Evolutionary conservation across 495 filamentous ascomycete species (phyloP).

Genomic region (Darksidea phi): DNA sequence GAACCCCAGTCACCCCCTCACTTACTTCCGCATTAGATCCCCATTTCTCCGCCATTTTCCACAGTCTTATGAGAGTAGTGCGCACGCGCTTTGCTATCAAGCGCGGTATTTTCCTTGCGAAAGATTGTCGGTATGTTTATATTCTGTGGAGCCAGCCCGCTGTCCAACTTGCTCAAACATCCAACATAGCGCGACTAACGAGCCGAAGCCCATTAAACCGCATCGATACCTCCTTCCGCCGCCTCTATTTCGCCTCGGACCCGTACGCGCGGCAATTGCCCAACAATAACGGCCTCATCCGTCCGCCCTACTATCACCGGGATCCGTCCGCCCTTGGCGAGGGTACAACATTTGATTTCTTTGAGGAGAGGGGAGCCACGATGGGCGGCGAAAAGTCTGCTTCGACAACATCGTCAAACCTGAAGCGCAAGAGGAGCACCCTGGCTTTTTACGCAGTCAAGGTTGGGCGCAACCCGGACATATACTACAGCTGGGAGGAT

Average conservation of each 20-base stretch:
- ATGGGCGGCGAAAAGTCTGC: constrained; percentile 23
- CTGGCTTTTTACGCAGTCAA: constrained; percentile 88
- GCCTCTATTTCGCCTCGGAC: not conserved
- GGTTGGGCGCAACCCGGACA: constrained; percentile 70
- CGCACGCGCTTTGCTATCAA: constrained; percentile 4
- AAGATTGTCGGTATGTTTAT: constrained; percentile 2
- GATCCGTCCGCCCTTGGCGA: not conserved
- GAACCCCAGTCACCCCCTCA: constrained; percentile 3
- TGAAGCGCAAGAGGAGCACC: constrained; percentile 63
- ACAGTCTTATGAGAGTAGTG: constrained; percentile 2
- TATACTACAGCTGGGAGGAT: constrained; percentile 82
- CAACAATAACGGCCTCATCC: no score
- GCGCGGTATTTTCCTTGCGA: not conserved
- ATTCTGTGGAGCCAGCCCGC: not conserved
- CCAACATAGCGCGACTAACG: no score
- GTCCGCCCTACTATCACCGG: not conserved
- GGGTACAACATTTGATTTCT: not conserved
- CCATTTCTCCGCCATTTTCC: not conserved
- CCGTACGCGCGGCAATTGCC: no score
- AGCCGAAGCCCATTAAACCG: no score
- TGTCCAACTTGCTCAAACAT: no score
- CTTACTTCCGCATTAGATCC: not conserved
- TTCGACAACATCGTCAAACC: constrained; percentile 48
- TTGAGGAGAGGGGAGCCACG: not conserved
- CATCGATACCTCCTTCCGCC: not conserved